A percentile compares a stretch with the other conserved stretches of the same genome.
phyloP scores from a whole-genome alignment of 352 stramenopile genomes.

The Plasmopara muralis region DNA sequence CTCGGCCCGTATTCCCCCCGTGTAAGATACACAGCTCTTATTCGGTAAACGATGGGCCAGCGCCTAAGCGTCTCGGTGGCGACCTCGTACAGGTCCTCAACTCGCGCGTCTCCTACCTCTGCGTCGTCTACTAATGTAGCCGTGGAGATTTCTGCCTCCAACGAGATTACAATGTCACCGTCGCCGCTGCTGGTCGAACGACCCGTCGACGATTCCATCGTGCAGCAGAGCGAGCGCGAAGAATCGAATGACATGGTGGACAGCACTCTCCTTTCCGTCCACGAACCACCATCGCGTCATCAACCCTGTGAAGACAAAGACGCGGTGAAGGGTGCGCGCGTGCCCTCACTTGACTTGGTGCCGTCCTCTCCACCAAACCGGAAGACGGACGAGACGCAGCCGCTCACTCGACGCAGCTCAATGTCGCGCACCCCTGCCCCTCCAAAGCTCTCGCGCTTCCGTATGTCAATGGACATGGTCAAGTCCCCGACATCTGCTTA shows the following conservation, averaged over 20 bases:
- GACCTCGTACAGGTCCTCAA: neutral
- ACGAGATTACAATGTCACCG: neutral
- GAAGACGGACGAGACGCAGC: constrained; percentile 16
- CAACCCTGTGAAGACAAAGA: constrained; percentile 15
- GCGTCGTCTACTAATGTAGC: neutral
- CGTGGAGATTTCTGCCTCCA: neutral
- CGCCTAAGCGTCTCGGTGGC: constrained; percentile 19
- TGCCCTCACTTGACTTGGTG: constrained; percentile 16
- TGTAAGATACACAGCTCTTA: no score
- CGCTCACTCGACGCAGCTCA: constrained; percentile 20
- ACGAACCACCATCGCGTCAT: constrained; percentile 14
- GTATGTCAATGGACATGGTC: constrained; percentile 25
- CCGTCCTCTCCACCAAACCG: constrained; percentile 14
- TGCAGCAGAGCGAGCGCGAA: constrained; percentile 9
- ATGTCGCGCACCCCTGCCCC: constrained; percentile 18
- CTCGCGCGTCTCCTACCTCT: neutral
- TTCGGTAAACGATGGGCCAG: constrained; percentile 27
- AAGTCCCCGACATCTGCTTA: constrained; percentile 26
- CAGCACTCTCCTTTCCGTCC: constrained; percentile 8
- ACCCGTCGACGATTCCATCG: constrained; percentile 3
- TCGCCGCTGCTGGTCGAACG: neutral
- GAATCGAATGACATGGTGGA: constrained; percentile 17
- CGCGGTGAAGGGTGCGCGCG: neutral
- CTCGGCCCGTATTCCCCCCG: no score
- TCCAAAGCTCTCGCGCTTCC: constrained; percentile 35